Base-by-base conservation (phyloP, 2,329 filamentous ascomycete genomes). In the Teratosphaeria zuluensis region DNA sequence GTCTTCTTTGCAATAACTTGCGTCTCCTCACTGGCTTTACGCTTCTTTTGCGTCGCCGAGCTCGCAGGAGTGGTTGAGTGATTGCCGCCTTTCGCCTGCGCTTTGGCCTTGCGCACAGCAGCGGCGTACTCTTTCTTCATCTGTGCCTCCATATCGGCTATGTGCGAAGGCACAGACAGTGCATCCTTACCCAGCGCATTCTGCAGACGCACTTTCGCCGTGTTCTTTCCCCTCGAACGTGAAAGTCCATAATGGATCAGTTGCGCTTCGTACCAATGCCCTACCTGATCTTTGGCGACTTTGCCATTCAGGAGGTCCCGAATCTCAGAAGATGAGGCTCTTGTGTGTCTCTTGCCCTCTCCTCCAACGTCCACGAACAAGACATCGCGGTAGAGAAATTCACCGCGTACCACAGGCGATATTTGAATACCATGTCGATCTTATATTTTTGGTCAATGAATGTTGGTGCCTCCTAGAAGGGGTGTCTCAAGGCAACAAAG, bases 211-310 rank as follows among this genome's bases (percentile, higher is more conserved):
- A 84, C 79, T 58, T 83, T 81, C 9, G 83, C 83, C 0, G 78
- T 77, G 24, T 80, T 77, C 70, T 86, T 86, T 52, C 77, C 76
- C 65, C 82, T 83, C 19, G 81, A 82, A 0, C 77, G 76, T 6
- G 73, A 74, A 0, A 87, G 74, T 1, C 81, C 83, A 70, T 86
- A 86, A 70, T 87, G 84, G 3, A 84, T 70, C 11, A 86, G 75
- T 62, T 87, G 83, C 0, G 84, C 82, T 61, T 83, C 78, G 59
- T 83, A 86, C 80, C 80, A 87, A 62, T 85, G 81, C 1, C 76
- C 82, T 0, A 82, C 78, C 51, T 77, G 77, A 64, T 85, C 81
- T 52, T 78, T 75, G 38, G 56, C 28, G 24, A 54, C 56, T 54
- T 59, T 65, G 53, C 64, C 67, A 35, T 62, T 64, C 19, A 69